Conservation (phyloP, 176 grass and related monocot species). For the Oryza glumipatula region DNA sequence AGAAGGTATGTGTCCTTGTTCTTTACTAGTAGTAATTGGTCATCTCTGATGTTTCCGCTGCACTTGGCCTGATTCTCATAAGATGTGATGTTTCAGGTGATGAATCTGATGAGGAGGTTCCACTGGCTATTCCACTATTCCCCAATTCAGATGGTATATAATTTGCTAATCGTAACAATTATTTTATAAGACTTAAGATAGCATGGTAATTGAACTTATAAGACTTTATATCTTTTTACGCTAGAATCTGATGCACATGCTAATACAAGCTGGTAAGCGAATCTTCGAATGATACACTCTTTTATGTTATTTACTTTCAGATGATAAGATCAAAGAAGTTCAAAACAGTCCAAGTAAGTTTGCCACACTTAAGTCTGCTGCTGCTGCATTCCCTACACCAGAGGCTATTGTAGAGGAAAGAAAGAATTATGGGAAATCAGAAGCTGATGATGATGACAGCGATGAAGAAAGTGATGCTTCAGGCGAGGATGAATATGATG, state of each 20-base stretch:
- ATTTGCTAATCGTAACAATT: background rate
- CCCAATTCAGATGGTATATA: slow-evolving; percentile 27
- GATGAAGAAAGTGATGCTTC: slow-evolving; percentile 37
- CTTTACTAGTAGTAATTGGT: background rate
- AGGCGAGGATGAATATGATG: slow-evolving; percentile 42
- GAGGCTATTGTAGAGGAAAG: slow-evolving; percentile 30
- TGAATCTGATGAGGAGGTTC: slow-evolving; percentile 46
- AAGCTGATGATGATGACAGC: slow-evolving; percentile 39
- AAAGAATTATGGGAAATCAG: slow-evolving; percentile 34
- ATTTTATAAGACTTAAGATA: background rate
- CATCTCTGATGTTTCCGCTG: slow-evolving; percentile 16
- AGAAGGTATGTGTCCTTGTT: slow-evolving; percentile 30
- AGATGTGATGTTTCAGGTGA: slow-evolving; percentile 36
- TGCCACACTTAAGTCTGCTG: slow-evolving; percentile 13
- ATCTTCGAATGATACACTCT: slow-evolving; percentile 15
- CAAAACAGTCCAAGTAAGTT: slow-evolving; percentile 43
- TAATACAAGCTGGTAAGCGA: background rate
- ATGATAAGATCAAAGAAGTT: slow-evolving; percentile 48
- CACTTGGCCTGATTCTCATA: slow-evolving; percentile 16
- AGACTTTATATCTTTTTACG: background rate
- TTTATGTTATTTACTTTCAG: slow-evolving; percentile 45
- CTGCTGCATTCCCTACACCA: slow-evolving; percentile 29
- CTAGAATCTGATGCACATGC: background rate
- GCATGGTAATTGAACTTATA: background rate
- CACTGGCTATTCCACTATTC: slow-evolving; percentile 37